Evolutionary conservation across 306 rosid genomes (phyloP), one percentile per base, ranked within the genome.

Genomic region (Dalbergia cultrata): DNA sequence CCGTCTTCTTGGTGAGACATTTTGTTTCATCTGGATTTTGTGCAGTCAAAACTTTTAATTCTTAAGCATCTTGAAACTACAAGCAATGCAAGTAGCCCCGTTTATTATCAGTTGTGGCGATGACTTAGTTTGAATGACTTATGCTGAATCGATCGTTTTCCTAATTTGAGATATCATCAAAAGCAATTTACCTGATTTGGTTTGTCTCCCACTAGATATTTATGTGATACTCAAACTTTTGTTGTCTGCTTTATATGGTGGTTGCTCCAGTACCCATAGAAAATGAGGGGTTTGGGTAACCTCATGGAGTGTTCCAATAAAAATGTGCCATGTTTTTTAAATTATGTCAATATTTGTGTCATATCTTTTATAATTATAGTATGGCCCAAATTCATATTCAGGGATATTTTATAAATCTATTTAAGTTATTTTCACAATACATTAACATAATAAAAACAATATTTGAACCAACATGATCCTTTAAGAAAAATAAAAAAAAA

Each of bases 11-110:
- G 31, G 35, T 21, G 70, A 56, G 71, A 65, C 75, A 18, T 4
- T 18, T 47, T 68, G 57, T 49, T 50, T 61, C 31, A n/a, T 67
- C 1, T 59, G 76, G 71, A 59, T 75, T 47, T 44, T 81, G 44
- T 75, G 76, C 44, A 17, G 47, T 73, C 45, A 47, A 77, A 19
- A 9, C 33, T 45, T 22, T 45, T 44, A 7, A 37, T 54, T 41
- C 12, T 3, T 31, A 14, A 18, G 33, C 70, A 43, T 65, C 10
- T 11, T 58, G 41, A 58, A 75, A 45, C 21, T 19, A 35, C 71
- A 67, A 18, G 26, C 26, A 26, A 58, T 35, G 47, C 10, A 37
- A 13, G 4, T 22, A 41, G 68, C 59, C 71, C 64, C 65, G 44
- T 74, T 9, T 18, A 10, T n/a, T 62, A 26, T 14, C 62, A 33